These are phyloP conservation scores for Gyrodon lividus DNA, from an alignment of 768 basidiomycete genomes.

Conservation along the genomic window DNA sequence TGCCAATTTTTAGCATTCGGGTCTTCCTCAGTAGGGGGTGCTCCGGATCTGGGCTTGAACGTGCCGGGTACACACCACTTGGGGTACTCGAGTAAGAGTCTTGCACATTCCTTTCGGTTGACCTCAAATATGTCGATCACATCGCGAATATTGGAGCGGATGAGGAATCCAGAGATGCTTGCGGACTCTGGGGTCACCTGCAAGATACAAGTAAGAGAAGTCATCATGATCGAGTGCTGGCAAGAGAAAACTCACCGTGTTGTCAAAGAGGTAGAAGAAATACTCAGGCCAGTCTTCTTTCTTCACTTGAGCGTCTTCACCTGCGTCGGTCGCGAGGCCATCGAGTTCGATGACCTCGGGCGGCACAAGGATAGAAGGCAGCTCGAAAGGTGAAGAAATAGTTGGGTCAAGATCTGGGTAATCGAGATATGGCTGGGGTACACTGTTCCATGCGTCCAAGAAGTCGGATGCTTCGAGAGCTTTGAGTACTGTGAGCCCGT, in stretches of 20 bases:
- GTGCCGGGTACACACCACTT: conserved; percentile 82
- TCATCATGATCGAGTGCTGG: background rate
- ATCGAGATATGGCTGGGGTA: conserved; percentile 64
- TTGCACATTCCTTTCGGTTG: conserved; percentile 93
- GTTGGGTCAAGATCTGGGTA: conserved; percentile 43
- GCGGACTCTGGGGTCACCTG: conserved; percentile 78
- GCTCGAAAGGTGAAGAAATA: conserved; percentile 51
- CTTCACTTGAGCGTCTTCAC: conserved; percentile 70
- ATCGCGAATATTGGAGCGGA: conserved; percentile 74
- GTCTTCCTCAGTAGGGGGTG: conserved; percentile 50
- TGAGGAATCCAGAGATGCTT: conserved; percentile 74
- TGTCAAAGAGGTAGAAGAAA: conserved; percentile 66
- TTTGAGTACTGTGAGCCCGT: conserved; percentile 60
- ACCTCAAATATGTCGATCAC: conserved; percentile 88
- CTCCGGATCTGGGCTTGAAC: conserved; percentile 77
- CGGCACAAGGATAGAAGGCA: conserved; percentile 81
- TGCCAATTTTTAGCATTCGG: conserved; percentile 74
- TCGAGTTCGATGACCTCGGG: conserved; percentile 87
- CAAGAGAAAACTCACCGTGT: conserved; percentile 39
- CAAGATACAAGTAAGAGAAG: background rate
- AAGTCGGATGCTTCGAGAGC: conserved; percentile 63
- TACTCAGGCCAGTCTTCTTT: conserved; percentile 84
- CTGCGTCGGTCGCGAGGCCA: conserved; percentile 61
- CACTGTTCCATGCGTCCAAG: conserved; percentile 50
- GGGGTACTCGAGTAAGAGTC: conserved; percentile 80